Base-by-base conservation (phyloP, 345 rosid genomes). In the Eucalyptus curtisii region DNA sequence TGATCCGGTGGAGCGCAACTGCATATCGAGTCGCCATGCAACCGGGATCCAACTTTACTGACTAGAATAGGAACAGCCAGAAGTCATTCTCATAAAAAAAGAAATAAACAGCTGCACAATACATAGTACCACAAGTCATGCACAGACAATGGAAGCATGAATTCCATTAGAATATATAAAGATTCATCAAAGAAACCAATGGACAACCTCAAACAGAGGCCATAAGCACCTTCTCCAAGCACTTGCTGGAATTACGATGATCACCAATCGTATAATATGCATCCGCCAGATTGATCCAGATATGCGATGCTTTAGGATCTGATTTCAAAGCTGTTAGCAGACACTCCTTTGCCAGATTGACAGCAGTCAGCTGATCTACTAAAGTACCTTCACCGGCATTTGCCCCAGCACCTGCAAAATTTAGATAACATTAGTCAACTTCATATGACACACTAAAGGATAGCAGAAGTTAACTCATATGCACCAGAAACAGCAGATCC, bases 181-280 rank as follows among this genome's bases (percentile, higher is more conserved):
- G 91, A 93, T 93, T 89, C 93, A 88, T 76, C 37, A 85, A 64
- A 27, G 25, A 84, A 57, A 25, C 37, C 40, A 88, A 88, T 61
- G 52, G 81, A 64, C 79, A 53, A 90, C 86, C 91, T 88, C 88
- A 93, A 92, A 88, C 88, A 92, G 95, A 92, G 87, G 59, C 91
- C 92, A 93, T 91, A 92, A 92, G 96, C 95, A 98, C 99, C 99
- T 98, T 98, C 96, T 98, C 99, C 97, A 98, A 95, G 93, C 99
- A 98, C 91, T 96, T 96, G 95, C 94, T 92, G 88, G 99, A 94
- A 88, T 97, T 98, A 91, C 94, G 93, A 92, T 96, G 95, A 92
- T 97, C 99, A 61, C 97, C 97, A 85, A 89, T 90, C 93, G 95
- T 89, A 92, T 90, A 92, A 89, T 94, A 96, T 87, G 98, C 98